Evolutionary conservation across 2,329 filamentous ascomycete species (phyloP).

Genomic region (Fusarium nodosum): DNA sequence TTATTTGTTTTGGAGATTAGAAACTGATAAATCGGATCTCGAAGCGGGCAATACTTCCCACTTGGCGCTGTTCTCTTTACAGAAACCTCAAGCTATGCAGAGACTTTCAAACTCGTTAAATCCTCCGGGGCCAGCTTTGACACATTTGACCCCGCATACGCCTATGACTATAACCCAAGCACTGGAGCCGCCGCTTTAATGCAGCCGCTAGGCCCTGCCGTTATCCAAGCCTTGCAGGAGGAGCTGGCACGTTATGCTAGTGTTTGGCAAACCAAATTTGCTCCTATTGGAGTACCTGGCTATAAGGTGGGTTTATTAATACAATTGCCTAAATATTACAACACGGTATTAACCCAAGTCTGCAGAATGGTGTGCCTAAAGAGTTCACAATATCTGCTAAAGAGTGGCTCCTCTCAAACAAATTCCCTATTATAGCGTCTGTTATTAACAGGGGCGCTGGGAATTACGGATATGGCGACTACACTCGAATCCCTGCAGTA

Average conservation of each 20-base stretch:
- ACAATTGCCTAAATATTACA: fast-evolving
- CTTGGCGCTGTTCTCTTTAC: conserved; percentile 7
- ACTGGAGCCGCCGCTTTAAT: neutral
- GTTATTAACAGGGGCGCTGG: conserved; percentile 1
- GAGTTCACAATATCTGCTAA: neutral
- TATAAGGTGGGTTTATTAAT: neutral
- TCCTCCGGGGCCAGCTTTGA: neutral
- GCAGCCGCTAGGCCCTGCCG: neutral
- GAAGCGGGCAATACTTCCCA: conserved; percentile 1
- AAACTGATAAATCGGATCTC: neutral
- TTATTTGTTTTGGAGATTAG: too few species aligned
- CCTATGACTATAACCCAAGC: neutral
- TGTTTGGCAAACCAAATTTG: neutral
- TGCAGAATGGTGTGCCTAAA: conserved; percentile 2
- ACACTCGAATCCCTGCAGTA: neutral
- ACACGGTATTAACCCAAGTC: neutral
- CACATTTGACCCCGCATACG: neutral
- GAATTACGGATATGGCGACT: conserved; percentile 3
- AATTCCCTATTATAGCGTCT: neutral
- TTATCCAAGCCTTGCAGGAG: neutral
- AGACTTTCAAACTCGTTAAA: neutral
- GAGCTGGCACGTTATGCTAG: neutral
- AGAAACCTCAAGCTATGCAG: neutral
- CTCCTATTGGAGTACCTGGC: neutral
- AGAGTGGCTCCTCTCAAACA: neutral